Percentiles rank a stretch among this genome's conserved stretches.
Evolutionary conservation across 2,329 filamentous ascomycete genomes (phyloP).

Genomic region (Aplosporella prunicola): DNA sequence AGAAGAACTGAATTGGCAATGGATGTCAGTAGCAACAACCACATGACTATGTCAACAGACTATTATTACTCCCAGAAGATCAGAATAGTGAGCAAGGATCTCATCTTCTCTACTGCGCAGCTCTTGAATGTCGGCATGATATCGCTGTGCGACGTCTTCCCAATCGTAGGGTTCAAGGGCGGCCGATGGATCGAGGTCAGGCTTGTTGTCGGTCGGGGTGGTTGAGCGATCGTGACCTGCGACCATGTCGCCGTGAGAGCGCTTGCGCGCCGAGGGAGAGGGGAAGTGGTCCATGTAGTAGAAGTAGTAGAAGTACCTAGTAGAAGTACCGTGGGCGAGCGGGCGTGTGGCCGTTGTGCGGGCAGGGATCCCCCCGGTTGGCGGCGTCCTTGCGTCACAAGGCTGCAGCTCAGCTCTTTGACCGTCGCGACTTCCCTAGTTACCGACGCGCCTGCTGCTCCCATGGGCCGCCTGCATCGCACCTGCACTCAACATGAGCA

Average conservation of each 20-base stretch:
- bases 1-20: conserved; percentile 59
- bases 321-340: not conserved
- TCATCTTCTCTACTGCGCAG: no score
- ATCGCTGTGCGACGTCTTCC: conserved; percentile 63
- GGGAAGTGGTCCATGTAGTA: not conserved
- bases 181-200: conserved; percentile 6
- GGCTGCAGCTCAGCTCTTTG: no score
- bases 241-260: conserved; percentile 16
- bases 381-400: no score
- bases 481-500: not conserved
- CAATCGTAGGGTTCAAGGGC: conserved; percentile 57
- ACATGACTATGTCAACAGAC: conserved; percentile 14
- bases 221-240: not conserved
- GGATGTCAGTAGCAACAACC: conserved; percentile 12
- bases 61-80: no score
- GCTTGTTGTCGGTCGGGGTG: conserved; percentile 13
- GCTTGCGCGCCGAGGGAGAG: not conserved
- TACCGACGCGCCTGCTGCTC: no score
- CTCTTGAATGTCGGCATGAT: conserved; percentile 54
- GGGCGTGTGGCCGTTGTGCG: not conserved
- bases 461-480: no score
- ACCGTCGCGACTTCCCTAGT: no score
- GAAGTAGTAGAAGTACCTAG: not conserved
- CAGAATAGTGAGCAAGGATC: no score
- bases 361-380: no score